Evolutionary conservation across 805 yeast species (phyloP).

Genomic region (Zygosaccharomyces lentus): DNA sequence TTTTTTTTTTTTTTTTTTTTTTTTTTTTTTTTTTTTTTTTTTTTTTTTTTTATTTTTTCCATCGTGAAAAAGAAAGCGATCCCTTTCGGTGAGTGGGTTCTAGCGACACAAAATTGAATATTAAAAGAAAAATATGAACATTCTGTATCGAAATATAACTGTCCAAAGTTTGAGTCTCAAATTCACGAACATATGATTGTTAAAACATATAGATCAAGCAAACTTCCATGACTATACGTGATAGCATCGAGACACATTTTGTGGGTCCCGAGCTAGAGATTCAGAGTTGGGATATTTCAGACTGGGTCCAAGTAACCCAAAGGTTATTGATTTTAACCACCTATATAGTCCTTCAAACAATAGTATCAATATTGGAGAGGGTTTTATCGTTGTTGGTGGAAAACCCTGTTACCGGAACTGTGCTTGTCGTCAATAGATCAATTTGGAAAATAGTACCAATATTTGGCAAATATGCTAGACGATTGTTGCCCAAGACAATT

Average conservation of each 20-base stretch:
- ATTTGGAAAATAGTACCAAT: slow-evolving; percentile 21
- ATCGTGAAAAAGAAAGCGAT: neutral
- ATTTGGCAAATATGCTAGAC: slow-evolving; percentile 16
- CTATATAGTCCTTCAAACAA: slow-evolving; percentile 11
- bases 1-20: neutral
- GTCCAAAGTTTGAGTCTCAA: too few relatives aligned
- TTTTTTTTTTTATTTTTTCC: neutral
- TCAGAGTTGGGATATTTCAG: slow-evolving; percentile 11
- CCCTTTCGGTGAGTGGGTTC: slow-evolving; percentile 1
- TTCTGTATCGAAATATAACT: neutral
- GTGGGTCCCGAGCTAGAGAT: slow-evolving; percentile 19
- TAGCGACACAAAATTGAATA: slow-evolving; percentile 6
- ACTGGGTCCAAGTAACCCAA: slow-evolving; percentile 12
- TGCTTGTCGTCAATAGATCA: slow-evolving; percentile 6
- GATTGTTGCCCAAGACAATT: slow-evolving; percentile 5
- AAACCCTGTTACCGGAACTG: slow-evolving; percentile 3
- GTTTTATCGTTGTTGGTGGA: slow-evolving; percentile 7
- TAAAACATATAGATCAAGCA: too few relatives aligned
- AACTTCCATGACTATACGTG: slow-evolving; percentile 11
- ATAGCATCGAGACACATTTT: slow-evolving; percentile 23
- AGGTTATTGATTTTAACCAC: slow-evolving; percentile 8
- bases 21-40: neutral
- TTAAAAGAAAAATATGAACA: neutral
- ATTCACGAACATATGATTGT: too few relatives aligned
- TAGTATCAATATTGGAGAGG: slow-evolving; percentile 2